Evolutionary conservation across 371 early-diverging fungal species (phyloP), one percentile per base, ranked within the genome.

Genomic region (Blastocladiella emersonii): DNA sequence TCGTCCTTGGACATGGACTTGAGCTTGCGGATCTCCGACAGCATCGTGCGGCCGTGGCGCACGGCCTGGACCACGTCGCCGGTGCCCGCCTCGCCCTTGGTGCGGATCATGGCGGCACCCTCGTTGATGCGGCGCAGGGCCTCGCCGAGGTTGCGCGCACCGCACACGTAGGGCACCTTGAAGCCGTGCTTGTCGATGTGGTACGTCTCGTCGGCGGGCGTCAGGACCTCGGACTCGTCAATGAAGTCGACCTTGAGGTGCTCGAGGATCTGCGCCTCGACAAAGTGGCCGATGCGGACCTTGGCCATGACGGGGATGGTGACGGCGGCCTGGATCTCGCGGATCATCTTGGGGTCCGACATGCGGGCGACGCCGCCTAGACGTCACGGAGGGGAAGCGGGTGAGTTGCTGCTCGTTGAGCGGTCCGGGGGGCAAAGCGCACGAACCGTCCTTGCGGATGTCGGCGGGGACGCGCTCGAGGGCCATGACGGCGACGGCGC

Each of bases 281-380:
- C 95, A 82, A 95, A 89, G 85, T 97, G 98, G 62, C 98, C 98
- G 68, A 97, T 95, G 70, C 98, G 89, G 76, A 89, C 92, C 81
- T 95, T 95, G 74, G 95, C 98, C 95, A 97, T 95, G 66, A 97
- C 95, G 37, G 98, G 98, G 74, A 97, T 93, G 37, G 94, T 89
- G 64, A 97, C 98, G 43, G 95, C 93, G 43, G 74, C 85, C 66
- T 86, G 87, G 76, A 97, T 97, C 72, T 90, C 91, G 75, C 85
- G 88, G 83, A 97, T 97, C 91, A 95, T 92, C 74, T 83, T 77
- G 68, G 98, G 98, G 78, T 95, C 98, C 39, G 94, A 92, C 98
- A 97, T 97, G 69, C 97, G 92, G 25, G 98, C 89, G 63, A 97
- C 95, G 69, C 95, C 98, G 72, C 92, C 88, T 89, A 13, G n/a